phyloP scores from a whole-genome alignment of 805 yeast species.

The Zygosaccharomyces kombuchaensis region DNA sequence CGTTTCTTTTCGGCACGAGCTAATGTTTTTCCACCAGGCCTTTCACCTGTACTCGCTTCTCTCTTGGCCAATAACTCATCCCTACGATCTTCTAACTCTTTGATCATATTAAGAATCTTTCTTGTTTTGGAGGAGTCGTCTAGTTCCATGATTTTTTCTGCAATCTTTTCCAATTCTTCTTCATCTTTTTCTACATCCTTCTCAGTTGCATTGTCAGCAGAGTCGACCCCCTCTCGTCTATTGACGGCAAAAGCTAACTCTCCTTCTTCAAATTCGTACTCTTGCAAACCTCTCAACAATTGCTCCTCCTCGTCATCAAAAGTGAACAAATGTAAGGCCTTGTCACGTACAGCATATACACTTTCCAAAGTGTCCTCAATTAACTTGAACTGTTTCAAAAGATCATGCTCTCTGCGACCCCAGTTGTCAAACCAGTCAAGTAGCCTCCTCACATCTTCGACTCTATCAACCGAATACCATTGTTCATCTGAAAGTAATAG shows the following conservation, averaged over 20 bases:
- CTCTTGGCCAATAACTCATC: constrained; percentile 23
- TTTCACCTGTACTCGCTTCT: constrained; percentile 14
- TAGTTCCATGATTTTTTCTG: constrained; percentile 36
- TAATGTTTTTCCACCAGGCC: constrained; percentile 22
- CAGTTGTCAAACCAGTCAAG: constrained; percentile 66
- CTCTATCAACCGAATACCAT: constrained; percentile 70
- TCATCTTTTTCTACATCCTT: constrained; percentile 16
- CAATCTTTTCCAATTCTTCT: constrained; percentile 30
- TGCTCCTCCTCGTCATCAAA: constrained; percentile 42
- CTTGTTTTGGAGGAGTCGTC: constrained; percentile 36
- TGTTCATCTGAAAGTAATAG: constrained; percentile 44
- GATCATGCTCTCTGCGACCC: constrained; percentile 67
- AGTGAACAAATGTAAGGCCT: constrained; percentile 45
- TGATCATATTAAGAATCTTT: constrained; percentile 20
- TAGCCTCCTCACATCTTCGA: constrained; percentile 52
- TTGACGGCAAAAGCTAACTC: constrained; percentile 25
- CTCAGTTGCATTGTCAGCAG: constrained; percentile 5
- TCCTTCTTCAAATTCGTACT: constrained; percentile 34
- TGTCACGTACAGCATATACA: constrained; percentile 56
- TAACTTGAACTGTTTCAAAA: constrained; percentile 54
- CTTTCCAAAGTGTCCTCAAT: constrained; percentile 14
- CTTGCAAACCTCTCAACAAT: constrained; percentile 39
- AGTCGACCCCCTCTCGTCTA: neutral
- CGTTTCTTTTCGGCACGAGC: constrained; percentile 26
- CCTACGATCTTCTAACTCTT: constrained; percentile 31